Base-by-base conservation (phyloP, 805 yeast species). In the Clavispora carvajalis region DNA sequence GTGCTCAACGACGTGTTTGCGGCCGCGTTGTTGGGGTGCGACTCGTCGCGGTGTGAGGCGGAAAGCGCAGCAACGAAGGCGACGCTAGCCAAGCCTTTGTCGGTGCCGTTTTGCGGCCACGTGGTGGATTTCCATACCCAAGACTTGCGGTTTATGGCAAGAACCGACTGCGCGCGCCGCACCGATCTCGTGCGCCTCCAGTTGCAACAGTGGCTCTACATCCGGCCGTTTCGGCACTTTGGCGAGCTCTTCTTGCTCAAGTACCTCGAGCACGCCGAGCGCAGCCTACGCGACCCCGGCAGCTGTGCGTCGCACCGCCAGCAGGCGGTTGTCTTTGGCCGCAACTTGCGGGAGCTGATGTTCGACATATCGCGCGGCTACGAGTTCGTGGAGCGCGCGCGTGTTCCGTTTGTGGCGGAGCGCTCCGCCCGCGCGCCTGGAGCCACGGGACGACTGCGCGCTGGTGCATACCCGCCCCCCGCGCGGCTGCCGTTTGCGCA, bases 161-260 rank as follows among this genome's bases (percentile, higher is more conserved):
- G 12, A 18, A 19, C 18, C 16, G 31, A 28, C 2, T 11, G 31
- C 10, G 31, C 31, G 31, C 31, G 31, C n/a, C 38, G 36, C 35
- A 36, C 33, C n/a, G 30, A 44, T 30, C 38, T 42, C 21, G 29
- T 40, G n/a, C 44, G 36, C 33, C 40, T 56, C 5, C 72, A 67
- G 37, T 40, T 68, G 12, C 45, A 51, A 7, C 64, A 65, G 41
- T 69, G 74, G 74, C 58, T 67, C 53, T 53, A 53, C 17, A 38
- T 69, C 13, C 51, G 55, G 34, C 74, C 74, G 0, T 65, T 67
- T 38, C 48, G 51, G 16, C 57, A 62, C 39, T 59, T 62, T 30
- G 44, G 53, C 11, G 57, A 56, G 30, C 39, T 52, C 3, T 56
- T 47, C 30, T 49, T 49, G 23, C 33, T 47, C 28, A 49, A 50